Conservation (phyloP, 2,329 filamentous ascomycete genomes). For the Aspergillus awamori region DNA sequence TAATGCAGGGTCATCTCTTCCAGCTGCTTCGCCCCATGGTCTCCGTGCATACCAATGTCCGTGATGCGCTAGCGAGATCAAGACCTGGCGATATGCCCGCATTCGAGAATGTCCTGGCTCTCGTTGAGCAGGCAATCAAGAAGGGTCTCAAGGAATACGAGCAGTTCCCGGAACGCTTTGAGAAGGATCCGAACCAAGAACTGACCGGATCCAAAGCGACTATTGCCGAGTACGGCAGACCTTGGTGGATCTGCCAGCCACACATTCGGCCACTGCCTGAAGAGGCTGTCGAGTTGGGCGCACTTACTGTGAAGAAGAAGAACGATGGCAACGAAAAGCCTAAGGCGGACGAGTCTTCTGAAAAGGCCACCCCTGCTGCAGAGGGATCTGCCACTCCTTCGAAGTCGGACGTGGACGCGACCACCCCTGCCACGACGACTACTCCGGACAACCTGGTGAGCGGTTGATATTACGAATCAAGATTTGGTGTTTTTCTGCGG, state of each 20-base stretch:
- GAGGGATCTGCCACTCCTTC: constrained; percentile 19
- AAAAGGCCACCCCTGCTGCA: constrained; percentile 11
- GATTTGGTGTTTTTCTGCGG: constrained; percentile 4
- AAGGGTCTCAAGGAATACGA: constrained; percentile 71
- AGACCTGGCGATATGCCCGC: constrained; percentile 71
- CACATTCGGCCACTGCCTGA: constrained; percentile 83
- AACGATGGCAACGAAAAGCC: constrained; percentile 21
- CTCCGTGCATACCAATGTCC: constrained; percentile 75
- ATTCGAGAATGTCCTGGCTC: constrained; percentile 73
- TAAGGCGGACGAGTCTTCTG: constrained; percentile 10
- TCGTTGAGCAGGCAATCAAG: constrained; percentile 76
- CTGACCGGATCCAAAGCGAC: constrained; percentile 57
- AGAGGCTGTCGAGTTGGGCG: constrained; percentile 82
- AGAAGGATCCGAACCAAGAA: constrained; percentile 38
- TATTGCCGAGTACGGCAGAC: constrained; percentile 73
- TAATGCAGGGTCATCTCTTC: constrained; percentile 91
- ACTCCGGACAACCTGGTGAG: constrained; percentile 36
- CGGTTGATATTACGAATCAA: constrained; percentile 22
- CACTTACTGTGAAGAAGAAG: constrained; percentile 74
- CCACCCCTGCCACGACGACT: constrained; percentile 22
- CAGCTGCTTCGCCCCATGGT: constrained; percentile 85
- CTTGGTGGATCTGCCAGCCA: constrained; percentile 89
- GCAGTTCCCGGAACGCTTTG: constrained; percentile 42
- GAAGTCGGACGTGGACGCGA: constrained; percentile 7
- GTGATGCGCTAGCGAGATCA: constrained; percentile 76